phyloP scores from a whole-genome alignment of 176 grass and related monocot species.

The Rhynchospora tenuis region DNA sequence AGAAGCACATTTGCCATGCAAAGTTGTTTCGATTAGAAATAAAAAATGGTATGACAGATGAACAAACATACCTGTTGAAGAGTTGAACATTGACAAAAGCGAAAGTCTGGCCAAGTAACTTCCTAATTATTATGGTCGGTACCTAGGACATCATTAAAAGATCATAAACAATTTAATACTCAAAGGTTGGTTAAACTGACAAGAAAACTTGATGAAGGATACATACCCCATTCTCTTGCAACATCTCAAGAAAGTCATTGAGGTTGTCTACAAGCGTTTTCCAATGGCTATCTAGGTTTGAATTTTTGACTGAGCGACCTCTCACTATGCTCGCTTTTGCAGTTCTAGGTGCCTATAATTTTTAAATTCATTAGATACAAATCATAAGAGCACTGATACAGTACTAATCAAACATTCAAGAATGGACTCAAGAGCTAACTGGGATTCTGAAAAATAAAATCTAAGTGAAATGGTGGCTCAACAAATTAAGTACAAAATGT shows the following conservation, averaged over 20 bases:
- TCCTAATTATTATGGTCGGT: conserved; percentile 52
- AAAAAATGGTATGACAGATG: not conserved
- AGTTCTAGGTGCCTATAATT: conserved; percentile 38
- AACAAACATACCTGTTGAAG: conserved; percentile 69
- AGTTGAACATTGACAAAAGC: conserved; percentile 88
- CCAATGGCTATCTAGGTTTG: conserved; percentile 67
- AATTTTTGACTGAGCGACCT: conserved; percentile 36
- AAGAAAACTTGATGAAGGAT: not conserved
- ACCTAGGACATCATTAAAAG: conserved; percentile 45
- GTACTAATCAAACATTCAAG: conserved; percentile 14
- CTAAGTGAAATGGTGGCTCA: not conserved
- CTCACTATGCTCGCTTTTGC: conserved; percentile 73
- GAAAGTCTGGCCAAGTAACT: conserved; percentile 70
- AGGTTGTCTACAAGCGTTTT: conserved; percentile 57
- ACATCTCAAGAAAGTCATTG: conserved; percentile 52
- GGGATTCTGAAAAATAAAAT: not conserved
- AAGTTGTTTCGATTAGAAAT: not conserved
- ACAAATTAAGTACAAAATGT: not conserved
- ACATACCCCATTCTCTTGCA: conserved; percentile 94
- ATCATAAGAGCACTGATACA: not conserved
- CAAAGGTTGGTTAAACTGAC: conserved; percentile 5
- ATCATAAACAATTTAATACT: conserved; percentile 5
- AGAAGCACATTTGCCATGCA: not conserved
- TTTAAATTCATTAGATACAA: conserved; percentile 13
- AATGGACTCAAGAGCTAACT: not conserved